phyloP scores from a whole-genome alignment of 441 rosid species.

The Brassica hybrid region DNA sequence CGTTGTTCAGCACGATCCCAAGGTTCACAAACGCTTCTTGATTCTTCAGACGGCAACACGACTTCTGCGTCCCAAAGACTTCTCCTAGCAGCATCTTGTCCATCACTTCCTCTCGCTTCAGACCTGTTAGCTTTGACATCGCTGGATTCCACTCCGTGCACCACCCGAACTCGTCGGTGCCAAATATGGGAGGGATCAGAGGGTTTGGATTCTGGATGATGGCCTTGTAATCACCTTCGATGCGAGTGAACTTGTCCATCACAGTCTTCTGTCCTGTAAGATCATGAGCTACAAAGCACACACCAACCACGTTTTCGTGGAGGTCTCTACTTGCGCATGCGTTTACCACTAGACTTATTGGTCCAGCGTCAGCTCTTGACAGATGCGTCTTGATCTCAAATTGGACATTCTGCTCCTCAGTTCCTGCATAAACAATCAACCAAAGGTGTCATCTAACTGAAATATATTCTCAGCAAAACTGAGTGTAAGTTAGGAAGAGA shows the following conservation, averaged over 20 bases:
- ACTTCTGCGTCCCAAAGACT: constrained; percentile 74
- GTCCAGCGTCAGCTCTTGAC: constrained; percentile 59
- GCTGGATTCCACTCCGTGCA: constrained; percentile 97
- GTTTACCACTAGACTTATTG: constrained; percentile 81
- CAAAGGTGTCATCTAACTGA: too few species aligned
- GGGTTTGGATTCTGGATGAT: constrained; percentile 92
- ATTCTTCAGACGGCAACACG: constrained; percentile 82
- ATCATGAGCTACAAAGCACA: constrained; percentile 96
- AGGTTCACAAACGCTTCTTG: constrained; percentile 84
- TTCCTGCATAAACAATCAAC: constrained; percentile 57
- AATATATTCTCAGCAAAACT: constrained; percentile 20
- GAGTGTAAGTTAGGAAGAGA: constrained; percentile 22
- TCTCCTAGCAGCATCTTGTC: constrained; percentile 89
- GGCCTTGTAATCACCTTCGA: constrained; percentile 95
- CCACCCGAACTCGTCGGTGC: constrained; percentile 96
- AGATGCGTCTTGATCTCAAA: constrained; percentile 86
- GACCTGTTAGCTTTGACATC: constrained; percentile 80
- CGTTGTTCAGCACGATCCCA: constrained; percentile 74
- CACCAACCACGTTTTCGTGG: constrained; percentile 81
- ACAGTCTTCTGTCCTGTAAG: constrained; percentile 86
- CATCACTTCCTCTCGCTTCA: constrained; percentile 83
- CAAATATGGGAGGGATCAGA: constrained; percentile 90
- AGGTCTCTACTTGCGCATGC: constrained; percentile 93
- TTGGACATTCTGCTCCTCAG: constrained; percentile 78
- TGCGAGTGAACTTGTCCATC: constrained; percentile 94